Percentiles rank a stretch among this genome's conserved stretches.
Evolutionary conservation across 257 asterid species (phyloP).

Genomic region (Penstemon davidsonii): DNA sequence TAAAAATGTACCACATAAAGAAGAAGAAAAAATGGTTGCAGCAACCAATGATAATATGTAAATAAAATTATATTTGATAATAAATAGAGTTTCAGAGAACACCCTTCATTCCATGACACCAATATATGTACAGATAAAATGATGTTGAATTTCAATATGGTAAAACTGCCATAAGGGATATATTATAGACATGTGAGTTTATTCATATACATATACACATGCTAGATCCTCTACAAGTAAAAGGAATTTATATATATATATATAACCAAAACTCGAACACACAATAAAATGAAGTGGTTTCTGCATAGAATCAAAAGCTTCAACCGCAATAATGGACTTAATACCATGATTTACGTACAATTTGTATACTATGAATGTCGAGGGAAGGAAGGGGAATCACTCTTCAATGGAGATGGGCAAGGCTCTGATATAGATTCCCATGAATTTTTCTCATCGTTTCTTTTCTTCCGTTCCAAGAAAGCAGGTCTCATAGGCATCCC

Average conservation of each 20-base stretch:
- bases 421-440: constrained; percentile 66
- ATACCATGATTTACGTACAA: not conserved
- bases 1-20: no score
- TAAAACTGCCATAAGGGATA: not conserved
- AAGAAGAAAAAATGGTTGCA: not conserved
- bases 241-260: constrained; percentile 10
- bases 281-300: constrained; percentile 8
- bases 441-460: constrained; percentile 40
- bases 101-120: not conserved
- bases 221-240: constrained; percentile 6
- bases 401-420: constrained; percentile 57
- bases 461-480: constrained; percentile 53
- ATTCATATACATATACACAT: constrained; percentile 27
- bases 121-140: constrained; percentile 4
- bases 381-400: constrained; percentile 49
- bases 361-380: constrained; percentile 32
- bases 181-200: constrained; percentile 20
- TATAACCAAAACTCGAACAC: constrained; percentile 15
- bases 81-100: not conserved
- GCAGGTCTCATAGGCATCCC: constrained; percentile 51
- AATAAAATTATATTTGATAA: no score
- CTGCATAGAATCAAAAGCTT: constrained; percentile 18
- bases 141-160: not conserved
- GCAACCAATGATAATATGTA: not conserved
- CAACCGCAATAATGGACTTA: constrained; percentile 4